Evolutionary conservation across 495 filamentous ascomycete species (phyloP).

Genomic region (Neurospora sp.): DNA sequence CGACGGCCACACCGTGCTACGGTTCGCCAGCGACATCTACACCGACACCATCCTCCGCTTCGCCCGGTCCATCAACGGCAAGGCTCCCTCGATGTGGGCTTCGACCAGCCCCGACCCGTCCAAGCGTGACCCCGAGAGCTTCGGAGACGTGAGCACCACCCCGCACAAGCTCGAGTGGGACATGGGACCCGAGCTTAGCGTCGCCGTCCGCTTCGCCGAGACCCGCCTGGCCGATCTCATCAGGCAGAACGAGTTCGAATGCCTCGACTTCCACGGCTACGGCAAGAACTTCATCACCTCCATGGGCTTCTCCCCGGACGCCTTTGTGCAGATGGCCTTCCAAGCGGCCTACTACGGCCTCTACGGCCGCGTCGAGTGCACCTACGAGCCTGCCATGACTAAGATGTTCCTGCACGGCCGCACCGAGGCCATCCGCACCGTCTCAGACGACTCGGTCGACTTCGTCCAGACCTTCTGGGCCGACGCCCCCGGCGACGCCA

Average conservation of each 20-base stretch:
- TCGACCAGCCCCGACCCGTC: constrained; percentile 84
- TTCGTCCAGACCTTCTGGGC: constrained; percentile 95
- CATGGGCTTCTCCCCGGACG: constrained; percentile 93
- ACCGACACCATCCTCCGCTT: constrained; percentile 97
- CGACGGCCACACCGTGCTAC: constrained; percentile 91
- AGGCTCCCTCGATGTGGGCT: constrained; percentile 85
- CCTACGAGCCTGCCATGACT: constrained; percentile 97
- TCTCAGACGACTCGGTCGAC: constrained; percentile 67
- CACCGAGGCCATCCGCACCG: constrained; percentile 85
- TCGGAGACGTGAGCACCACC: constrained; percentile 88
- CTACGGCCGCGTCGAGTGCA: constrained; percentile 87
- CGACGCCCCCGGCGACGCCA: constrained; percentile 69
- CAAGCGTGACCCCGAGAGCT: constrained; percentile 86
- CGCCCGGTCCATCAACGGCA: constrained; percentile 90
- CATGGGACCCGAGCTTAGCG: constrained; percentile 84
- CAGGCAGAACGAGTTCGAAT: constrained; percentile 91
- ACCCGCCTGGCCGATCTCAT: constrained; percentile 90
- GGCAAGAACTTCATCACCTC: constrained; percentile 98
- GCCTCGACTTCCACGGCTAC: constrained; percentile 78
- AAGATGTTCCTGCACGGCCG: constrained; percentile 87
- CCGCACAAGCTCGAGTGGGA: constrained; percentile 98
- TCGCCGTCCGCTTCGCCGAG: constrained; percentile 90
- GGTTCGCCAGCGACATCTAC: constrained; percentile 92
- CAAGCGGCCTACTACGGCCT: constrained; percentile 97
- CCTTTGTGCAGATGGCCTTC: constrained; percentile 98